Base-by-base conservation (phyloP, 2,329 filamentous ascomycete species). In the Myriangium duriaei region DNA sequence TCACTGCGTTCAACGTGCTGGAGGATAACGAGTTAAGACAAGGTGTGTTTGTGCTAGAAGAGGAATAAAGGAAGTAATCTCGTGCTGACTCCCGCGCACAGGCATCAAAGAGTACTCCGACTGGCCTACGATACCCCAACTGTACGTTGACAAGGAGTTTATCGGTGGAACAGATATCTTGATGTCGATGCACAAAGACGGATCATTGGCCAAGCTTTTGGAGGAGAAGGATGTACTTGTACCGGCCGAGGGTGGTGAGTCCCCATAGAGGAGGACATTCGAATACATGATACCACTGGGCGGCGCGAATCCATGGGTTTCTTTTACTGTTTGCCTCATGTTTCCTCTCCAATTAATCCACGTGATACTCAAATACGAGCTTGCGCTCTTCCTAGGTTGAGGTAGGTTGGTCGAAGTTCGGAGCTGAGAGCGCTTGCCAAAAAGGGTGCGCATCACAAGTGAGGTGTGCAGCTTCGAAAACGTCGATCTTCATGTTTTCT, bases 31-130 rank as follows among this genome's bases (percentile, higher is more conserved):
- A 92, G 57, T 63, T 98, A 56, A 76, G 91, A 51, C 67, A 78
- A 63, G 85, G 83, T 88, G 62, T 43, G 67, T 26, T 7, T 26
- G 24, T 57, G 19, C 13, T 6, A 34, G 16, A 17, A 24, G 28
- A 11, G 33, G 39, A 30, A 12, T n/a, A 30, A 31, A 11, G 16
- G 11, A 12, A 21, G 2, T 5, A 29, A 13, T 10, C 29, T 26
- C 34, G 18, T 4, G 11, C 26, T 38, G n/a, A 38, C 13, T 11
- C 4, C 2, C 5, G 4, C n/a, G n/a, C 13, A 36, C 11, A 87
- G 88, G 91, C 37, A 94, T 98, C 67, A 98, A 98, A 66, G 88
- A 98, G 64, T 98, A 91, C 69, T 94, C 87, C 2, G 91, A 96
- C 58, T 98, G 91, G 91, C 91, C 91, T 11, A 98, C 91, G 13